Conservation (phyloP, 2,329 filamentous ascomycete species). For the Colletotrichum sp. region DNA sequence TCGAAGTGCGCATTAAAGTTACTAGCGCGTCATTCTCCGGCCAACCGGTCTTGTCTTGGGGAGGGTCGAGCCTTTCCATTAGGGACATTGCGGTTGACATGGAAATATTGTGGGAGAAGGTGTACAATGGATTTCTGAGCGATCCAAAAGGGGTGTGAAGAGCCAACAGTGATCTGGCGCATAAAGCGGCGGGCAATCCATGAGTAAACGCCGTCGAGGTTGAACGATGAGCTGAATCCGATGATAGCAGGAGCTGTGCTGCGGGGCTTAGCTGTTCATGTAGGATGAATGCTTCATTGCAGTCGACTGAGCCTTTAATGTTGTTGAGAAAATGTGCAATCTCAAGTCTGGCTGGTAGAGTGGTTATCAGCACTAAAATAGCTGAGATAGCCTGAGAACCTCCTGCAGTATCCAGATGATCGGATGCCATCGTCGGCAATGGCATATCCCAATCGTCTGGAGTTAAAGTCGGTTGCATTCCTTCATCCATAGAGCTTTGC, state of each 20-base stretch:
- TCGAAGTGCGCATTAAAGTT: background rate
- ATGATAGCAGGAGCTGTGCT: background rate
- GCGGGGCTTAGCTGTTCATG: background rate
- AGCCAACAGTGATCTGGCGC: background rate
- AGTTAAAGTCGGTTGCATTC: background rate
- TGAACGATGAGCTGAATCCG: background rate
- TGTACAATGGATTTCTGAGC: background rate
- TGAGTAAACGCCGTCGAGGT: background rate
- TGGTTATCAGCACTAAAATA: background rate
- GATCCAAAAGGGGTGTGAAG: background rate
- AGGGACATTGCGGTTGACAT: background rate
- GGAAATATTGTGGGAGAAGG: background rate
- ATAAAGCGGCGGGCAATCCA: background rate
- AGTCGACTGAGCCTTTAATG: background rate
- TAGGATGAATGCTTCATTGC: background rate
- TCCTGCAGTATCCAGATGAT: fast-evolving
- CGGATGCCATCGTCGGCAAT: background rate
- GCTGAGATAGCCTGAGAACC: background rate
- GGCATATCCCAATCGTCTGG: background rate
- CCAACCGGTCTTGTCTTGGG: background rate
- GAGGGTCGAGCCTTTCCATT: background rate
- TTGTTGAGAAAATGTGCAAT: background rate
- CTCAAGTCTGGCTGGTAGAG: background rate
- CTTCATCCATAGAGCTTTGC: background rate
- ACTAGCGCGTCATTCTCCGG: background rate